phyloP scores from a whole-genome alignment of 352 stramenopile species.

The Phytophthora tubulina region DNA sequence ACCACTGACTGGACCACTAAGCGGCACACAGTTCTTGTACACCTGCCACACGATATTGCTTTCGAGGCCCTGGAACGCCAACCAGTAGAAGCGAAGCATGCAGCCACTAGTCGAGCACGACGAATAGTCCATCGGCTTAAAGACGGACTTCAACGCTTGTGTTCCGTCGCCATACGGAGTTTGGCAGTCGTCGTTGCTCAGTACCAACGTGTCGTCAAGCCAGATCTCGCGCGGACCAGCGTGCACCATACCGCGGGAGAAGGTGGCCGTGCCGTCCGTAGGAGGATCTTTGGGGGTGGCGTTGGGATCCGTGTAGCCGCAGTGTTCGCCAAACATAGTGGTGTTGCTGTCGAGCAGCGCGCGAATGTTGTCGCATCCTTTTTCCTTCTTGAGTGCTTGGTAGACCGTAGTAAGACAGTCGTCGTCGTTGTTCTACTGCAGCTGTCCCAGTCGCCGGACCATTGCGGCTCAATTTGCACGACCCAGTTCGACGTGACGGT shows the following conservation, averaged over 20 bases:
- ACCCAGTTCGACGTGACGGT: slow-evolving; percentile 38
- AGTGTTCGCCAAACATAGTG: slow-evolving; percentile 34
- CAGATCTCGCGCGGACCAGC: slow-evolving; percentile 42
- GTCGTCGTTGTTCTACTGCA: slow-evolving; percentile 8
- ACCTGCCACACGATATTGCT: slow-evolving; percentile 39
- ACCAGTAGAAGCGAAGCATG: slow-evolving; percentile 48
- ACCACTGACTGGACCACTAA: no score
- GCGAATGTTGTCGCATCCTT: slow-evolving; percentile 33
- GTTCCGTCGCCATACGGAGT: slow-evolving; percentile 36
- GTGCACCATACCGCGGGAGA: slow-evolving; percentile 43
- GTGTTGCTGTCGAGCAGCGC: slow-evolving; percentile 42
- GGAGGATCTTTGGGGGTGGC: slow-evolving; percentile 25
- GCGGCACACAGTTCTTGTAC: slow-evolving; percentile 43
- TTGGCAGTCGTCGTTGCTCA: slow-evolving; percentile 47
- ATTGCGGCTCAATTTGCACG: slow-evolving; percentile 45
- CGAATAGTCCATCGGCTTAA: slow-evolving; percentile 49
- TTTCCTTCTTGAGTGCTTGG: slow-evolving; percentile 30
- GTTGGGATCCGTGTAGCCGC: slow-evolving; percentile 42
- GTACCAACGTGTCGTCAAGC: slow-evolving; percentile 40
- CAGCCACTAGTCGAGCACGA: slow-evolving; percentile 36
- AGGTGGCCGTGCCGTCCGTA: slow-evolving; percentile 38
- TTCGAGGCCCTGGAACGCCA: slow-evolving; percentile 38
- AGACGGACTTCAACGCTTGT: slow-evolving; percentile 35
- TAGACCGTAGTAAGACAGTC: slow-evolving; percentile 32
- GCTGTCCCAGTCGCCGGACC: slow-evolving; percentile 40